Percentiles rank a stretch among this genome's conserved stretches.
Evolutionary conservation across 2,329 filamentous ascomycete species (phyloP).

Genomic region (Cladosporium cucumerinum): DNA sequence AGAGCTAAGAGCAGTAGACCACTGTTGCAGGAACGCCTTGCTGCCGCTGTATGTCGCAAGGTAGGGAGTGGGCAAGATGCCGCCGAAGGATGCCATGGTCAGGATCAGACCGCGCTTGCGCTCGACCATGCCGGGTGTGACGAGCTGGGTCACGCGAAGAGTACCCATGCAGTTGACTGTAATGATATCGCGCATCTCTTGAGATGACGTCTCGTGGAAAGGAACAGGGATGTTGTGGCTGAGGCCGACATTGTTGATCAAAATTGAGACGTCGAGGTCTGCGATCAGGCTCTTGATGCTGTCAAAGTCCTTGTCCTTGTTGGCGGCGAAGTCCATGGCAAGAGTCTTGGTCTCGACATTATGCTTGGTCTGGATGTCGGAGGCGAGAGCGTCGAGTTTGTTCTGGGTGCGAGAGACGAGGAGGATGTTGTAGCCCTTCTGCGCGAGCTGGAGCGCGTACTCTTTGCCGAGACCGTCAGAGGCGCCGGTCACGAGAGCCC

Average conservation of each 20-base stretch:
- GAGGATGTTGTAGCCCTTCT: slow-evolving; percentile 89
- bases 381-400: slow-evolving; percentile 75
- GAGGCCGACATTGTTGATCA: slow-evolving; percentile 96
- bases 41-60: slow-evolving; percentile 95
- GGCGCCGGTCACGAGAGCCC: slow-evolving; percentile 91
- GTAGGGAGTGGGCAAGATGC: slow-evolving; percentile 84
- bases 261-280: slow-evolving; percentile 68
- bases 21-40: slow-evolving; percentile 97
- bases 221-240: slow-evolving; percentile 90
- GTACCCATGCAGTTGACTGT: slow-evolving; percentile 94
- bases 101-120: slow-evolving; percentile 85
- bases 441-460: slow-evolving; percentile 83
- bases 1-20: slow-evolving; percentile 80
- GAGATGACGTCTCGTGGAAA: slow-evolving; percentile 73
- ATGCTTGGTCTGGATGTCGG: slow-evolving; percentile 71
- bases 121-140: slow-evolving; percentile 79
- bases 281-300: slow-evolving; percentile 65
- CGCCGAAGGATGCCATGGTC: slow-evolving; percentile 96
- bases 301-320: slow-evolving; percentile 76
- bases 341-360: slow-evolving; percentile 71
- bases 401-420: slow-evolving; percentile 93
- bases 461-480: slow-evolving; percentile 97
- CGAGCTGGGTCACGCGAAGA: slow-evolving; percentile 77
- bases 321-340: slow-evolving; percentile 86
- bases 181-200: slow-evolving; percentile 86